Conservation (phyloP, 108 stramenopile species). For the Thalassiosira profunda region DNA sequence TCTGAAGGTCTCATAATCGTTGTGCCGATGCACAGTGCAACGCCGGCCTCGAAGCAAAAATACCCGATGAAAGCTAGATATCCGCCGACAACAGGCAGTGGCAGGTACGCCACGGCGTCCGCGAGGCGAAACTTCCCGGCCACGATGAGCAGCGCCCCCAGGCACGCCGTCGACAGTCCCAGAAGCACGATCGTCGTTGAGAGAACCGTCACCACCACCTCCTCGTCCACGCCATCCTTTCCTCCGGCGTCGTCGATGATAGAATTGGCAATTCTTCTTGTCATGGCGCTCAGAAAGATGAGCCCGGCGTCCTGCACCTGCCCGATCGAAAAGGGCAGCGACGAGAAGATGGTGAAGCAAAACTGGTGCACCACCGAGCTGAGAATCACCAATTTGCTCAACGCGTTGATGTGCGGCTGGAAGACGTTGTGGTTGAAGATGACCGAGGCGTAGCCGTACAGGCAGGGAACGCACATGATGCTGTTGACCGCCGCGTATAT, state of each 20-base stretch:
- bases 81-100: conserved; percentile 90
- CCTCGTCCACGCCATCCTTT: conserved; percentile 35
- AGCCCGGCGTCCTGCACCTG: conserved; percentile 98
- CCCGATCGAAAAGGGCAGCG: conserved; percentile 93
- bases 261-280: conserved; percentile 75
- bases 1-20: conserved; percentile 71
- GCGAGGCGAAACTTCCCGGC: conserved; percentile 93
- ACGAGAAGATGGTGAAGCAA: conserved; percentile 80
- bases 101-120: conserved; percentile 92
- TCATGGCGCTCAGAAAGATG: conserved; percentile 94
- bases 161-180: conserved; percentile 76
- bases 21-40: conserved; percentile 83
- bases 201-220: conserved; percentile 61
- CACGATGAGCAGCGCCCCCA: conserved; percentile 84
- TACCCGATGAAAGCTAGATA: conserved; percentile 97
- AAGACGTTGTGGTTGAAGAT: conserved; percentile 85
- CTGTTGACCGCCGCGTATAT: conserved; percentile 65
- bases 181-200: conserved; percentile 77
- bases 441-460: conserved; percentile 93
- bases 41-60: conserved; percentile 94
- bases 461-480: conserved; percentile 78
- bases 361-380: conserved; percentile 89
- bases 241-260: conserved; percentile 47
- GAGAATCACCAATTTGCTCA: conserved; percentile 89
- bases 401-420: conserved; percentile 70